Percentiles rank a stretch among this genome's conserved stretches.
Evolutionary conservation across 2,329 filamentous ascomycete species (phyloP).

Genomic region (Fonsecaea pugnacius): DNA sequence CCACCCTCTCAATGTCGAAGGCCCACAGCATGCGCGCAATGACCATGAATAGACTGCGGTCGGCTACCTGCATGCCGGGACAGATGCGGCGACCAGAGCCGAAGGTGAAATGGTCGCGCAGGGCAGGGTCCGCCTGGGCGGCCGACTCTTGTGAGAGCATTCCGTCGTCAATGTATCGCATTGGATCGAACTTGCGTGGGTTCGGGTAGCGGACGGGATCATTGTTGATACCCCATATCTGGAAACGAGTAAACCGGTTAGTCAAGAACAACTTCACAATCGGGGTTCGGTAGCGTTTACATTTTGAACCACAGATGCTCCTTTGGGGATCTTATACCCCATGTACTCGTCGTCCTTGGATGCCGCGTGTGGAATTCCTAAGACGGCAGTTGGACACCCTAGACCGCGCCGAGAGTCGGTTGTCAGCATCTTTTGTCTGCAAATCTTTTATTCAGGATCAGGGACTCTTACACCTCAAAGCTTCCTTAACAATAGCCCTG

Average conservation of each 20-base stretch:
- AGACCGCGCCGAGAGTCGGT: neutral
- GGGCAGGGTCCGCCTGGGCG: slow-evolving; percentile 36
- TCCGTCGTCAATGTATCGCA: slow-evolving; percentile 39
- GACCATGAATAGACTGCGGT: slow-evolving; percentile 4
- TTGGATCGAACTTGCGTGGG: slow-evolving; percentile 6
- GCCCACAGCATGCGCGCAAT: slow-evolving; percentile 7
- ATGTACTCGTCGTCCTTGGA: slow-evolving; percentile 6
- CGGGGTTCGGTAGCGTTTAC: slow-evolving; percentile 28
- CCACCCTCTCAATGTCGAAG: slow-evolving; percentile 1
- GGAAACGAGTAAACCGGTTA: neutral
- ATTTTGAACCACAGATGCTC: slow-evolving; percentile 47
- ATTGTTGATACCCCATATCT: slow-evolving; percentile 10
- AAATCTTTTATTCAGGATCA: neutral
- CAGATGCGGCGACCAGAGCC: slow-evolving; percentile 6
- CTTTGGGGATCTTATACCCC: slow-evolving; percentile 11
- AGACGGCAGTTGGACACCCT: slow-evolving; percentile 5
- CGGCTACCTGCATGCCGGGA: slow-evolving; percentile 2
- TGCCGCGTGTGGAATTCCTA: slow-evolving; percentile 46
- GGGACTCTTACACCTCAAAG: slow-evolving; percentile 12
- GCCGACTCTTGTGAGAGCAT: slow-evolving; percentile 42
- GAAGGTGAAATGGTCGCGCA: slow-evolving; percentile 29
- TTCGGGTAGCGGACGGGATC: slow-evolving; percentile 30
- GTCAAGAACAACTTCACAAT: neutral
- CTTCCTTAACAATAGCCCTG: neutral
- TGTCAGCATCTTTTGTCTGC: slow-evolving; percentile 1